phyloP scores from a whole-genome alignment of 2,329 filamentous ascomycete species.

The Penicillium occitanis region DNA sequence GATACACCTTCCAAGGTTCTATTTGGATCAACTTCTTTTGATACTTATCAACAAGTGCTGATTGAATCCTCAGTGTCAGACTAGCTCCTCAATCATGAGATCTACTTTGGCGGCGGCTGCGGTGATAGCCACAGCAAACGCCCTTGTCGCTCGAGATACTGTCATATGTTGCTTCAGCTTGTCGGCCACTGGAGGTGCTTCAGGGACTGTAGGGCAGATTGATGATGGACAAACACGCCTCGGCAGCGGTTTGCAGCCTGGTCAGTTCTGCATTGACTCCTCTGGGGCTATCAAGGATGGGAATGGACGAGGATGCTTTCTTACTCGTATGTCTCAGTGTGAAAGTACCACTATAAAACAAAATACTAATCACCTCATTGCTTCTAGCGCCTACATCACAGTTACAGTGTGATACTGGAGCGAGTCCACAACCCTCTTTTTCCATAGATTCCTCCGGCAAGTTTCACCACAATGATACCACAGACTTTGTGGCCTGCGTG shows the following conservation, averaged over 20 bases:
- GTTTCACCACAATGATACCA: constrained; percentile 53
- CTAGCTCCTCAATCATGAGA: constrained; percentile 36
- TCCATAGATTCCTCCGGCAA: constrained; percentile 54
- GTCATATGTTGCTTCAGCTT: constrained; percentile 56
- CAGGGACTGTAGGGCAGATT: constrained; percentile 61
- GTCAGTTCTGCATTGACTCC: constrained; percentile 56
- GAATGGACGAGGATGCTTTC: constrained; percentile 60
- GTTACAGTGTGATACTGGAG: constrained; percentile 60
- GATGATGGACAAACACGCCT: constrained; percentile 62
- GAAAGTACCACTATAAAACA: not conserved
- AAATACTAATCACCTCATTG: not conserved
- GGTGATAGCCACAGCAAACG: constrained; percentile 45
- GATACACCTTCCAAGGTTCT: not conserved
- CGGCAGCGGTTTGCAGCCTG: constrained; percentile 49
- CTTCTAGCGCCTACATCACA: constrained; percentile 55
- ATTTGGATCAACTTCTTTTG: not conserved
- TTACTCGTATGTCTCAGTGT: constrained; percentile 53
- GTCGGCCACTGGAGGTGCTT: constrained; percentile 49
- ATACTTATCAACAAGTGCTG: too few relatives aligned
- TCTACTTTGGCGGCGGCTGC: constrained; percentile 39
- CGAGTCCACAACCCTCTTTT: constrained; percentile 57
- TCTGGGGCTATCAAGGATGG: constrained; percentile 57
- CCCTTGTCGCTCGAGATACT: constrained; percentile 39
- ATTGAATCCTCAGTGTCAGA: not conserved
- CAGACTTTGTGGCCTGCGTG: constrained; percentile 61